phyloP scores from a whole-genome alignment of 768 basidiomycete species.

The Tremella fuciformis region DNA sequence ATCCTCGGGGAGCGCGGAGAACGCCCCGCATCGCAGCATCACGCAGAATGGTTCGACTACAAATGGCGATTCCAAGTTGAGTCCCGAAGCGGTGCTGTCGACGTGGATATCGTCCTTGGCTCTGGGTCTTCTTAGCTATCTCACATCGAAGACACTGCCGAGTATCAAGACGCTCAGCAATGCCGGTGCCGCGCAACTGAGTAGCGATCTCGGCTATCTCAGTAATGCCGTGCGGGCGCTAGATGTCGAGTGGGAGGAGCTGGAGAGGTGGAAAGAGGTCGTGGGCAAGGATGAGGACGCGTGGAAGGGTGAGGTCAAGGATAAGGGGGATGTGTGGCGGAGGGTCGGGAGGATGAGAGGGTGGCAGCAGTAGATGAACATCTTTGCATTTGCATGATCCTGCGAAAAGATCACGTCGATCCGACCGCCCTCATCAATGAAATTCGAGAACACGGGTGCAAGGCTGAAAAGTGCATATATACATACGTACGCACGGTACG shows the following conservation, averaged over 20 bases:
- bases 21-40: too few relatives aligned
- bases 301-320: slow-evolving; percentile 34
- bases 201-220: slow-evolving; percentile 82
- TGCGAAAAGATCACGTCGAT: neutral
- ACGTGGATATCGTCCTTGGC: slow-evolving; percentile 93
- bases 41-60: slow-evolving; percentile 8
- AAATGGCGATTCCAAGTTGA: slow-evolving; percentile 54
- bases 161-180: slow-evolving; percentile 62
- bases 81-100: slow-evolving; percentile 77
- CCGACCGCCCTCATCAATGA: too few relatives aligned
- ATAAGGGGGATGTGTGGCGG: slow-evolving; percentile 20
- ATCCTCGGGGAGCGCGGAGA: neutral
- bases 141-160: slow-evolving; percentile 70
- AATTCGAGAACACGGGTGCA: too few relatives aligned
- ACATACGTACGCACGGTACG: too few relatives aligned
- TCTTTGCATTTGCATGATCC: neutral
- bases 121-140: slow-evolving; percentile 68
- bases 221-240: slow-evolving; percentile 85
- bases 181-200: slow-evolving; percentile 75
- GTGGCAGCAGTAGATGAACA: slow-evolving; percentile 8
- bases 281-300: slow-evolving; percentile 59
- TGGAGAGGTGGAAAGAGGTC: slow-evolving; percentile 75
- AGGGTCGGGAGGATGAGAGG: slow-evolving; percentile 29
- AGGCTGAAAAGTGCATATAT: too few relatives aligned
- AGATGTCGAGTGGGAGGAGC: slow-evolving; percentile 76